Conservation (phyloP, 495 filamentous ascomycete species). For the Mytilinidion resinicola region DNA sequence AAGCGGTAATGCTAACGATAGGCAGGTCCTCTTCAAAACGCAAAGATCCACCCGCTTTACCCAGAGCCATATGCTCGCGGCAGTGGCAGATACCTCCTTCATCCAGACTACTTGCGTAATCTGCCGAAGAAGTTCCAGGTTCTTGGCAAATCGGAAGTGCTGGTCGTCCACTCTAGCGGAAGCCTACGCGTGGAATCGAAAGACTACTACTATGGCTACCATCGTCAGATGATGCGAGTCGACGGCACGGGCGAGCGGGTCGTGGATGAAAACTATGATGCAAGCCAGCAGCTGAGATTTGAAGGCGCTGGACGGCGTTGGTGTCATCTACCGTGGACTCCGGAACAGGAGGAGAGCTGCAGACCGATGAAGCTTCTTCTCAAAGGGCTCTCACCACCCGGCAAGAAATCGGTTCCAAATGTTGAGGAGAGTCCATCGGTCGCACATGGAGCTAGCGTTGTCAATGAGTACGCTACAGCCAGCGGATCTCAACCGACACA, state of each 20-base stretch:
- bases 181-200: not conserved
- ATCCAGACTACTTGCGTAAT: not conserved
- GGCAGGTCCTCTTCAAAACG: not conserved
- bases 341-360: too few species aligned
- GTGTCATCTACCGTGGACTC: too few species aligned
- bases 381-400: not conserved
- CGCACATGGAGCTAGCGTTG: too few species aligned
- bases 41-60: not conserved
- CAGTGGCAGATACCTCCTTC: slow-evolving; percentile 3
- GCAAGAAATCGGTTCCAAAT: too few species aligned
- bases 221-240: not conserved
- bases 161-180: slow-evolving; percentile 7
- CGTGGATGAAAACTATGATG: too few species aligned
- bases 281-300: too few species aligned
- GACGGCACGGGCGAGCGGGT: too few species aligned
- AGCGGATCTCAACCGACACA: too few species aligned
- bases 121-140: slow-evolving; percentile 1
- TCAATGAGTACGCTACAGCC: too few species aligned
- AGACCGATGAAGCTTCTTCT: too few species aligned
- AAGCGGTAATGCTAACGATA: not conserved
- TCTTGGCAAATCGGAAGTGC: not conserved
- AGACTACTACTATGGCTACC: not conserved
- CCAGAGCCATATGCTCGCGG: slow-evolving; percentile 9
- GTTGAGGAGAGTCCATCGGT: too few species aligned
- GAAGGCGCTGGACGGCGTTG: too few species aligned